Evolutionary conservation across 108 stramenopile genomes (phyloP).

Genomic region (Fragilaria radians): DNA sequence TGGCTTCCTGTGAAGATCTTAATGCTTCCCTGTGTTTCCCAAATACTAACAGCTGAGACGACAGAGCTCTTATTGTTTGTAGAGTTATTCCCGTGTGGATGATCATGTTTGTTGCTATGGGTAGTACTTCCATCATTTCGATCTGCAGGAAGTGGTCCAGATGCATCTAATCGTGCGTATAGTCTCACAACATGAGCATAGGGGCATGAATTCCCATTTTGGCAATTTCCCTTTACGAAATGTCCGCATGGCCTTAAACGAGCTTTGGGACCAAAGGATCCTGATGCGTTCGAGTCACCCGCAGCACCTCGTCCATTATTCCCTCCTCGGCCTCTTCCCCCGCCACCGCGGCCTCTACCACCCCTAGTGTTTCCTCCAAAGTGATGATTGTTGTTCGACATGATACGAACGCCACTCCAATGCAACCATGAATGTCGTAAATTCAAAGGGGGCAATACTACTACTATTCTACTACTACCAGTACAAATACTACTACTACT

Average conservation of each 20-base stretch:
- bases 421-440: too few species aligned
- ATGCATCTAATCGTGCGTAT: slow-evolving; percentile 50
- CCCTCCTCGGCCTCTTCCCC: not conserved
- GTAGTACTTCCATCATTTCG: slow-evolving; percentile 16
- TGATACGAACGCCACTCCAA: too few species aligned
- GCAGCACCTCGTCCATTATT: not conserved
- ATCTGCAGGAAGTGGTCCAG: slow-evolving; percentile 20
- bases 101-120: slow-evolving; percentile 16
- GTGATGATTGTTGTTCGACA: too few species aligned
- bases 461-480: too few species aligned
- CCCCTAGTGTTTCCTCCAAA: too few species aligned
- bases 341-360: too few species aligned
- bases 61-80: slow-evolving; percentile 22
- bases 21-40: slow-evolving; percentile 62
- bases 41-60: slow-evolving; percentile 63
- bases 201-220: slow-evolving; percentile 38
- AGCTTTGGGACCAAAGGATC: not conserved
- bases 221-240: slow-evolving; percentile 53
- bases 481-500: too few species aligned
- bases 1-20: slow-evolving; percentile 79
- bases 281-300: not conserved
- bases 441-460: too few species aligned
- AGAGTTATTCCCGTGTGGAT: slow-evolving; percentile 21
- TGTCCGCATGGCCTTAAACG: slow-evolving; percentile 35
- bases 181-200: slow-evolving; percentile 66